Percentiles rank a stretch among this genome's conserved stretches.
These are phyloP conservation scores for Candida freyschussii DNA, from an alignment of 1,139 yeast species.

Conservation along the genomic window DNA sequence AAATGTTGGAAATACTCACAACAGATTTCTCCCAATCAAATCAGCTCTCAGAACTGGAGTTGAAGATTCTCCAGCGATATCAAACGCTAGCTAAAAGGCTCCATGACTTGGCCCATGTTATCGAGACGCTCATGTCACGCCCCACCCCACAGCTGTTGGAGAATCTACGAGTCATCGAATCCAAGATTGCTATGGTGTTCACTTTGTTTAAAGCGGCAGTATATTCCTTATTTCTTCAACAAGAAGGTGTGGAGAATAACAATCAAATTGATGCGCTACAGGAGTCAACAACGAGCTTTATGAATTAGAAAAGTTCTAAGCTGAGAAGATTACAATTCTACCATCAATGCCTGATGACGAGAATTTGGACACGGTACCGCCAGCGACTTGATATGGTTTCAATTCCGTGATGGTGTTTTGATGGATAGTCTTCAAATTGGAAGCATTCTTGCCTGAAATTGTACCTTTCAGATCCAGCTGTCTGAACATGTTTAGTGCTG, in stretches of 20 bases:
- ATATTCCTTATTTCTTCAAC: constrained; percentile 48
- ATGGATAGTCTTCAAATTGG: constrained; percentile 71
- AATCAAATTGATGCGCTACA: constrained; percentile 17
- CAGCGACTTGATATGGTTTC: constrained; percentile 42
- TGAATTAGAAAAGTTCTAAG: constrained; percentile 2
- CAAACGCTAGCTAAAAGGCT: constrained; percentile 43
- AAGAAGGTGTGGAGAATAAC: constrained; percentile 27
- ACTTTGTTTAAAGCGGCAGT: constrained; percentile 68
- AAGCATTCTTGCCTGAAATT: constrained; percentile 45
- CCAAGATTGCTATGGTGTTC: constrained; percentile 59
- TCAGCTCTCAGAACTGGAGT: constrained; percentile 36
- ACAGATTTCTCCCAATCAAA: constrained; percentile 32
- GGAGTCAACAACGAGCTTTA: constrained; percentile 20
- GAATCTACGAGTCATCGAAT: constrained; percentile 53
- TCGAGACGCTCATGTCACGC: constrained; percentile 15
- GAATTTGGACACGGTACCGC: constrained; percentile 44
- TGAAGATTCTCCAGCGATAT: constrained; percentile 42
- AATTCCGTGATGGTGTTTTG: constrained; percentile 84
- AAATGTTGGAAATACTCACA: constrained; percentile 17
- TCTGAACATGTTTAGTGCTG: constrained; percentile 91
- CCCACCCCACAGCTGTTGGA: constrained; percentile 35
- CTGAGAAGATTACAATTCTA: constrained; percentile 65
- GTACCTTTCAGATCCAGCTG: constrained; percentile 94
- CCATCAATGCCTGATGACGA: constrained; percentile 87
- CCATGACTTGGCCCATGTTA: constrained; percentile 20